Evolutionary conservation across 139 green algal species (phyloP).

Genomic region (Nannochloris sp.): DNA sequence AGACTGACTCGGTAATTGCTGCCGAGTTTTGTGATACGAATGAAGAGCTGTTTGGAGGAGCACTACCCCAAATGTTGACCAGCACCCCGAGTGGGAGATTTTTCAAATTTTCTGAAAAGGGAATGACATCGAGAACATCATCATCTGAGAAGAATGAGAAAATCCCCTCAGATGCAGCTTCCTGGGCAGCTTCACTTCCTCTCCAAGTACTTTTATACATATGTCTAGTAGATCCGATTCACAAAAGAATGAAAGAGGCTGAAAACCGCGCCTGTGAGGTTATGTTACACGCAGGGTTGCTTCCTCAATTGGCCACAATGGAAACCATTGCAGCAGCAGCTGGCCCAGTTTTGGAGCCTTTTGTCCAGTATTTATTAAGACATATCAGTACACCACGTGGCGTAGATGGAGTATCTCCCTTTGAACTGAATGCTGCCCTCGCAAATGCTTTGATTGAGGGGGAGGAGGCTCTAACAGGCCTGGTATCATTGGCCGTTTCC

Average conservation of each 20-base stretch:
- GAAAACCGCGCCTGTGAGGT: slow-evolving; percentile 2
- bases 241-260: not conserved
- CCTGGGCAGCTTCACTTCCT: slow-evolving; percentile 1
- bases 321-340: not conserved
- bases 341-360: not conserved
- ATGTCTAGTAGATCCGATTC: slow-evolving; percentile 24
- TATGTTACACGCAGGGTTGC: slow-evolving; percentile 6
- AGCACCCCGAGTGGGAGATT: not conserved
- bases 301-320: not conserved
- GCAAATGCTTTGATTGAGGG: too few species aligned
- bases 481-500: too few species aligned
- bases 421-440: slow-evolving; percentile 3
- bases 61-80: not conserved
- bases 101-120: not conserved
- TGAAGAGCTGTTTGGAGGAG: not conserved
- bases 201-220: slow-evolving; percentile 12
- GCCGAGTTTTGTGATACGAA: not conserved
- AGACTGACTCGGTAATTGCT: slow-evolving; percentile 23
- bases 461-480: too few species aligned
- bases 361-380: not conserved
- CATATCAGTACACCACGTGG: not conserved
- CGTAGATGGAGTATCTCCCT: not conserved
- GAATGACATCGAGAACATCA: not conserved
- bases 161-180: not conserved
- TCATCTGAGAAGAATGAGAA: not conserved